Evolutionary conservation across 768 basidiomycete genomes (phyloP).

Genomic region (Hebeloma cylindrosporum): DNA sequence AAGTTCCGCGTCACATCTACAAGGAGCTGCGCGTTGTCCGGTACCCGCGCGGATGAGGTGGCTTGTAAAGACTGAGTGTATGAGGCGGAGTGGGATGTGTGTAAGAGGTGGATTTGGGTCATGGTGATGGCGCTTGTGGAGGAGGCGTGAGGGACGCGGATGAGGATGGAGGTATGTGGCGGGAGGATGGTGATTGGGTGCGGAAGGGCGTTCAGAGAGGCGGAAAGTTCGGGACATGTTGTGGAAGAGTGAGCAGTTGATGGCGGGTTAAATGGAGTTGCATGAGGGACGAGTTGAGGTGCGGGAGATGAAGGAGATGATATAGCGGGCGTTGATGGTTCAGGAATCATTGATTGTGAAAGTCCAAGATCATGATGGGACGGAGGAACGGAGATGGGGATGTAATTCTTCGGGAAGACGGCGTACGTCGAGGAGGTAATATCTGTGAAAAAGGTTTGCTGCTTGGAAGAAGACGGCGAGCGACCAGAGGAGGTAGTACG

Average conservation of each 20-base stretch:
- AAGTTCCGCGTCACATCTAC: constrained; percentile 67
- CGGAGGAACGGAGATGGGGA: constrained; percentile 42
- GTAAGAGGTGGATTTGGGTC: constrained; percentile 64
- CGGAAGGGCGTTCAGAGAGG: constrained; percentile 9
- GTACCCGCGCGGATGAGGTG: constrained; percentile 13
- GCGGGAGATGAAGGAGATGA: constrained; percentile 15
- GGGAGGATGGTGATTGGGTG: constrained; percentile 26
- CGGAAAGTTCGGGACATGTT: constrained; percentile 18
- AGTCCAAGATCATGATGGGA: constrained; percentile 35
- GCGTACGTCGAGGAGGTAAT: constrained; percentile 52
- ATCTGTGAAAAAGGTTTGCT: constrained; percentile 35
- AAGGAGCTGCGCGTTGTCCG: constrained; percentile 33
- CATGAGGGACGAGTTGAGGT: no score
- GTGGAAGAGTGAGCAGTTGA: not conserved
- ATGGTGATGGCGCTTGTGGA: constrained; percentile 41
- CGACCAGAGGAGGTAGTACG: constrained; percentile 28
- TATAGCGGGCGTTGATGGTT: constrained; percentile 25
- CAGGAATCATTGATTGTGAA: constrained; percentile 33
- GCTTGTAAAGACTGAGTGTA: constrained; percentile 32
- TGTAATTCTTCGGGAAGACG: constrained; percentile 40
- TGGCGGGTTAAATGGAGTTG: no score
- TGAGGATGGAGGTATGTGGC: constrained; percentile 53
- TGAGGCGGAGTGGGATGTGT: constrained; percentile 40
- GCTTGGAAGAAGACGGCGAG: constrained; percentile 24
- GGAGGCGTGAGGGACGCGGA: constrained; percentile 50